Percentiles rank a stretch among this genome's conserved stretches.
Evolutionary conservation across 1,284 basidiomycete species (phyloP).

Genomic region (Inonotus obliquus): DNA sequence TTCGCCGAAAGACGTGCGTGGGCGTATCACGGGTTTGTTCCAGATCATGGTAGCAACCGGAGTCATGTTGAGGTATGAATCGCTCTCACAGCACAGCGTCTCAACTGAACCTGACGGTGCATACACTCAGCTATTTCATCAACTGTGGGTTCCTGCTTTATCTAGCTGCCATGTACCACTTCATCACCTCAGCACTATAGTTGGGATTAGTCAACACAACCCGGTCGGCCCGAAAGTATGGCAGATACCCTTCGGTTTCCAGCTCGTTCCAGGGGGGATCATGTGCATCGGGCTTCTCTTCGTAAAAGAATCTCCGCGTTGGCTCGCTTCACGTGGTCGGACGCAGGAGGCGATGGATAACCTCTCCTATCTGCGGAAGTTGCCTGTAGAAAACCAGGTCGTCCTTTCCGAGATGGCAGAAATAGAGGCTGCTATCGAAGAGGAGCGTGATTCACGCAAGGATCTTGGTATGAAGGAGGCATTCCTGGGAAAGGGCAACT

Average conservation of each 20-base stretch:
- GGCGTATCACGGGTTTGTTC: constrained; percentile 71
- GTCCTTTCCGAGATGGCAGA: constrained; percentile 53
- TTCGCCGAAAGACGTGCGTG: constrained; percentile 68
- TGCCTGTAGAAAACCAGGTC: constrained; percentile 38
- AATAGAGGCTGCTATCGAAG: constrained; percentile 62
- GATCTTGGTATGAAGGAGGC: constrained; percentile 61
- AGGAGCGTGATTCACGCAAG: constrained; percentile 53
- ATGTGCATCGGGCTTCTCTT: constrained; percentile 72
- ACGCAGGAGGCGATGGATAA: constrained; percentile 30
- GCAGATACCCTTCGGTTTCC: constrained; percentile 72
- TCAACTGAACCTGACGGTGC: constrained; percentile 34
- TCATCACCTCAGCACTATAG: constrained; percentile 30
- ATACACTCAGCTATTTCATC: constrained; percentile 61
- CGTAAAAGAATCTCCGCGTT: constrained; percentile 45
- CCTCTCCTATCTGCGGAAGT: constrained; percentile 54
- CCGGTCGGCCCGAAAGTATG: constrained; percentile 49
- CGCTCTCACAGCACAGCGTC: background rate
- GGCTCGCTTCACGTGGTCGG: constrained; percentile 33
- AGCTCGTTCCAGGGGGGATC: constrained; percentile 73
- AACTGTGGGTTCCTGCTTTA: constrained; percentile 47
- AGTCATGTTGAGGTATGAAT: constrained; percentile 48
- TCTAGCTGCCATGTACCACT: background rate
- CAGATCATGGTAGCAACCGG: constrained; percentile 78
- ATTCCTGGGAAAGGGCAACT: constrained; percentile 72
- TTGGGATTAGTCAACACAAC: constrained; percentile 56